phyloP scores from a whole-genome alignment of 441 rosid species.

The Erodium moschatum region DNA sequence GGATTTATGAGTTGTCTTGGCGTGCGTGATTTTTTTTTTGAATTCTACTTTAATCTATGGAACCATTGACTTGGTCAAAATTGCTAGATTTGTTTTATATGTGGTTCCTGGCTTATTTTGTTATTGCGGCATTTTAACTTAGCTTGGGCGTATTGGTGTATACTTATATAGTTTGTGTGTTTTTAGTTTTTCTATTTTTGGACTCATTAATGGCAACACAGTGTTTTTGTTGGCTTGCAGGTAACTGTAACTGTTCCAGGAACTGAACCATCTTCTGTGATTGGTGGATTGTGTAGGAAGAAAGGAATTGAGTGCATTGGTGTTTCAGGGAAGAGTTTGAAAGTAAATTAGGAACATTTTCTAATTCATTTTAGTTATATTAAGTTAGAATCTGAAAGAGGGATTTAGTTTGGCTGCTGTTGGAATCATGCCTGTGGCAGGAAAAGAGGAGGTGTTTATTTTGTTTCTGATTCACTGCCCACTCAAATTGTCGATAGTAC shows the following conservation, averaged over 20 bases:
- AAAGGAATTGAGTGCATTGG: no score
- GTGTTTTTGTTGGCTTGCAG: not conserved
- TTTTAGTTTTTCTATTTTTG: no score
- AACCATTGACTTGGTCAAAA: not conserved
- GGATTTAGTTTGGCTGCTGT: no score
- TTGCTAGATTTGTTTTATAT: not conserved
- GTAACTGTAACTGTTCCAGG: not conserved
- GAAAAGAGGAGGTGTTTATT: slow-evolving; percentile 56
- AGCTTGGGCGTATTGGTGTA: no score
- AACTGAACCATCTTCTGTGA: not conserved
- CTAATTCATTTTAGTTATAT: no score
- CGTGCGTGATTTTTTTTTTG: not conserved
- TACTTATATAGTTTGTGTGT: no score
- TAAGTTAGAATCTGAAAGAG: no score
- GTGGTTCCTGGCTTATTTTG: no score
- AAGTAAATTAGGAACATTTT: no score
- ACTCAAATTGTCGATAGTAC: slow-evolving; percentile 15
- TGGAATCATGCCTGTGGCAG: slow-evolving; percentile 41
- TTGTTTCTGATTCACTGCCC: slow-evolving; percentile 13
- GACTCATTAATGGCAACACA: no score
- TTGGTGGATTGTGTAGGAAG: not conserved
- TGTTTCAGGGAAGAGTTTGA: no score
- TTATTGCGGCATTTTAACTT: no score
- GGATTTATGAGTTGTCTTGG: not conserved
- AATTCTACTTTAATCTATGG: not conserved